A percentile compares a stretch with the other conserved stretches of the same genome.
Conservation (phyloP, 1,139 yeast genomes). For the Taiozyma sp. region DNA sequence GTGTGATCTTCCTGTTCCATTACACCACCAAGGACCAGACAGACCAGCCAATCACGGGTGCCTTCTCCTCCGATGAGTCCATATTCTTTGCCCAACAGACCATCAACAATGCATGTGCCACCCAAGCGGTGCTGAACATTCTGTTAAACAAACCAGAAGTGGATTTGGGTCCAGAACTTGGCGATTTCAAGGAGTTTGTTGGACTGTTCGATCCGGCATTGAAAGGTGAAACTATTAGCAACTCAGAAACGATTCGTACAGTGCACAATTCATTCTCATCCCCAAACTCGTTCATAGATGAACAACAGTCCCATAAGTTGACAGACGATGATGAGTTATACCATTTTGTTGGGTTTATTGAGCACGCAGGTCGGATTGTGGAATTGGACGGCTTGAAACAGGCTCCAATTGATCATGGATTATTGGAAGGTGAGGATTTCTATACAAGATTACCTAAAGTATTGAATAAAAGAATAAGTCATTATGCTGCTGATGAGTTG, state of each 20-base stretch:
- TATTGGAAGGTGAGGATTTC: conserved; percentile 37
- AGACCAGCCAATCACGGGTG: conserved; percentile 40
- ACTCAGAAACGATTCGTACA: conserved; percentile 52
- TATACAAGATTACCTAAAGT: conserved; percentile 39
- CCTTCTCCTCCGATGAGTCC: conserved; percentile 34
- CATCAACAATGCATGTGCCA: conserved; percentile 73
- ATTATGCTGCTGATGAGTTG: conserved; percentile 44
- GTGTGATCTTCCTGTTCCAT: conserved; percentile 62
- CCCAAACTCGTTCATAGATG: conserved; percentile 50
- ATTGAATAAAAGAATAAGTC: conserved; percentile 40
- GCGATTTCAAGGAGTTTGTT: conserved; percentile 47
- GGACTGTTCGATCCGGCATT: conserved; percentile 52
- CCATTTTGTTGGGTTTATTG: conserved; percentile 59
- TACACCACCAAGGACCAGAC: conserved; percentile 39
- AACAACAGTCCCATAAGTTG: conserved; percentile 23
- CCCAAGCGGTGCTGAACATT: conserved; percentile 66
- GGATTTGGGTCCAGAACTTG: conserved; percentile 46
- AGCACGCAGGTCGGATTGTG: conserved; percentile 44
- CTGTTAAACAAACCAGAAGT: conserved; percentile 40
- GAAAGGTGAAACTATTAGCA: conserved; percentile 61
- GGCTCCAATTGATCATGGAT: conserved; percentile 53
- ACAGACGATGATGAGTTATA: conserved; percentile 51
- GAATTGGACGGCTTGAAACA: conserved; percentile 65
- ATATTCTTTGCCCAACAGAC: conserved; percentile 64
- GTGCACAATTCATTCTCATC: conserved; percentile 64